Base-by-base conservation (phyloP, 495 filamentous ascomycete genomes). In the Hypoxylon lienhwacheense region DNA sequence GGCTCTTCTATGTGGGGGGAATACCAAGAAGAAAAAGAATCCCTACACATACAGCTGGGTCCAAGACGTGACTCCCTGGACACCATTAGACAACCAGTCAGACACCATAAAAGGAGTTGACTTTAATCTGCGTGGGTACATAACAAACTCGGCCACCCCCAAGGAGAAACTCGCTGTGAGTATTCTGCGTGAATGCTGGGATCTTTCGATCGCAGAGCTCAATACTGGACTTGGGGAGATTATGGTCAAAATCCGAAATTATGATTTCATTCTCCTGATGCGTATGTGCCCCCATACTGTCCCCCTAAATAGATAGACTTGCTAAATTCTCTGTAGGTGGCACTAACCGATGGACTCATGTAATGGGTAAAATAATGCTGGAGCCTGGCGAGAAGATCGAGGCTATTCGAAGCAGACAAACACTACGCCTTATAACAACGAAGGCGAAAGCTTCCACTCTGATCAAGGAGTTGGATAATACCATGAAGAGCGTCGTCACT, bases 181-280 rank as follows among this genome's bases (percentile, higher is more conserved):
- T 32, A 15, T 76, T 34, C 66, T 76, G 61, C 73, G 73, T 3
- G 54, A 74, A 15, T 72, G 69, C 53, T 78, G 75, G 75, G 62
- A 55, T 16, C 31, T 76, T 24, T 65, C 61, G 5, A 64, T 66
- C 20, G 28, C 65, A 19, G 59, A 66, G 31, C 42, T 70, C 5
- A 15, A 63, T 12, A 47, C 63, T 5, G 36, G 46, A 10, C 52
- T 62, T n/a, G 75, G 73, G 5, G 66, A 70, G 28, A 61, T 67
- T 11, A 53, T 46, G 4, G 20, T 76, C 14, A 64, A 44, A 36
- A 24, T 77, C 5, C 57, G 53, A 19, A 58, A 61, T 17, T 20
- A 22, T 4, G 68, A 72, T 21, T 77, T 77, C 54, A 24, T 34
- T 16, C 61, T 74, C 2, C 40, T 77, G 19, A 66, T 70, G 34